Evolutionary conservation across 345 rosid genomes (phyloP).

Genomic region (Gynandropsis gynandra): DNA sequence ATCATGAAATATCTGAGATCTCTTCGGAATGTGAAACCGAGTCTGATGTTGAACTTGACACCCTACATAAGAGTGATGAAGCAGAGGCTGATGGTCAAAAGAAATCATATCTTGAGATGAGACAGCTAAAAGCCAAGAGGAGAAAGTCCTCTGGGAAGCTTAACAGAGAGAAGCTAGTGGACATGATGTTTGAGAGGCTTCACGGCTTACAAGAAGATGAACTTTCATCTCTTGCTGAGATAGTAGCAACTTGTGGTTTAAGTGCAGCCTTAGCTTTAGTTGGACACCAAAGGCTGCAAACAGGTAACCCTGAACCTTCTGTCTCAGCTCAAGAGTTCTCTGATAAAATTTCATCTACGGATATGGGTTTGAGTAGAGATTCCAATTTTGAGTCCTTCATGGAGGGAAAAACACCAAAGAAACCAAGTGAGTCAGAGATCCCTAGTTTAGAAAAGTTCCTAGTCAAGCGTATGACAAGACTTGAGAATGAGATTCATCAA

Average conservation of each 20-base stretch:
- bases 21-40: conserved; percentile 56
- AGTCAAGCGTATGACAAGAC: conserved; percentile 70
- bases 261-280: conserved; percentile 79
- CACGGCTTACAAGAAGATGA: conserved; percentile 70
- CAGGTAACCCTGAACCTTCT: conserved; percentile 23
- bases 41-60: conserved; percentile 43
- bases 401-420: conserved; percentile 25
- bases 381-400: conserved; percentile 22
- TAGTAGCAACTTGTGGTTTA: conserved; percentile 92
- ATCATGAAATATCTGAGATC: conserved; percentile 40
- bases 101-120: conserved; percentile 28
- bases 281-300: conserved; percentile 34
- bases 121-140: conserved; percentile 45
- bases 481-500: conserved; percentile 78
- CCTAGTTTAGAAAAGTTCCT: conserved; percentile 77
- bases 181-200: conserved; percentile 83
- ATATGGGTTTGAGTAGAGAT: conserved; percentile 28
- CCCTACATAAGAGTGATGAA: conserved; percentile 25
- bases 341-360: conserved; percentile 42
- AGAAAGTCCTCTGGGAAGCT: conserved; percentile 53
- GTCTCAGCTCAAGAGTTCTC: conserved; percentile 26
- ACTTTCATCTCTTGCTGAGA: conserved; percentile 84
- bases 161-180: conserved; percentile 44
- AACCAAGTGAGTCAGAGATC: conserved; percentile 39
- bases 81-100: conserved; percentile 26